Evolutionary conservation across 2,329 filamentous ascomycete species (phyloP).

Genomic region (Nothopassalora personata): DNA sequence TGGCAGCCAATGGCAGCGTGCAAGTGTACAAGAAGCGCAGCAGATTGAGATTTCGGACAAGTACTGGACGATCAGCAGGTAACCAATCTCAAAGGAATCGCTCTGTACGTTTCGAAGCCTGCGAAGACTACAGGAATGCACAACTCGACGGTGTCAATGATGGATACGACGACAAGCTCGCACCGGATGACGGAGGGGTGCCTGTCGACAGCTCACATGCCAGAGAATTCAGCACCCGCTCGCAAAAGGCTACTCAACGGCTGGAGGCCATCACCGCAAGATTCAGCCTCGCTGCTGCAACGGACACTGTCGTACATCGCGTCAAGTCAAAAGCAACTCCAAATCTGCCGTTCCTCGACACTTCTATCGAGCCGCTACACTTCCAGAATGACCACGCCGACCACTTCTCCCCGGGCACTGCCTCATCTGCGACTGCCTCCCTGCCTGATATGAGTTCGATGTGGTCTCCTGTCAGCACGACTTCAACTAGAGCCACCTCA

Average conservation of each 20-base stretch:
- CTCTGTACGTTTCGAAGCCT: conserved; percentile 24
- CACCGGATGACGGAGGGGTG: not conserved
- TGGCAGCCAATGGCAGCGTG: conserved; percentile 3
- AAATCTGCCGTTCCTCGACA: conserved; percentile 23
- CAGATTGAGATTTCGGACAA: conserved; percentile 6
- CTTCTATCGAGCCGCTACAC: conserved; percentile 14
- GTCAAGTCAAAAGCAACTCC: conserved; percentile 19
- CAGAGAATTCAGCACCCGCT: not conserved
- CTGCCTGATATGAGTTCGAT: conserved; percentile 10
- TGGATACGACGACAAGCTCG: not conserved
- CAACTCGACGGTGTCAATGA: conserved; percentile 22
- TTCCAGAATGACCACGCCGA: conserved; percentile 11
- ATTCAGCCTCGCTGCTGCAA: conserved; percentile 17
- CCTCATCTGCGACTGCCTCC: conserved; percentile 13
- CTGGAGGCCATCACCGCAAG: conserved; percentile 22
- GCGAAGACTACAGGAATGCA: conserved; percentile 1
- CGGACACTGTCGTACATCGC: conserved; percentile 26
- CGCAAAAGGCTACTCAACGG: conserved; percentile 2
- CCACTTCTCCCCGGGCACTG: conserved; percentile 15
- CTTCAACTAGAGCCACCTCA: conserved; percentile 33
- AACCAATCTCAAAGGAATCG: conserved; percentile 18
- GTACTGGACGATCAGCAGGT: not conserved
- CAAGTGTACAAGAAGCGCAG: not conserved
- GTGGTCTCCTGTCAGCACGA: conserved; percentile 29
- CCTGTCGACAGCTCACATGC: not conserved